Percentiles rank a stretch among this genome's conserved stretches.
These are phyloP conservation scores for Diaporthe vexans DNA, from an alignment of 2,329 filamentous ascomycete genomes.

Conservation along the genomic window DNA sequence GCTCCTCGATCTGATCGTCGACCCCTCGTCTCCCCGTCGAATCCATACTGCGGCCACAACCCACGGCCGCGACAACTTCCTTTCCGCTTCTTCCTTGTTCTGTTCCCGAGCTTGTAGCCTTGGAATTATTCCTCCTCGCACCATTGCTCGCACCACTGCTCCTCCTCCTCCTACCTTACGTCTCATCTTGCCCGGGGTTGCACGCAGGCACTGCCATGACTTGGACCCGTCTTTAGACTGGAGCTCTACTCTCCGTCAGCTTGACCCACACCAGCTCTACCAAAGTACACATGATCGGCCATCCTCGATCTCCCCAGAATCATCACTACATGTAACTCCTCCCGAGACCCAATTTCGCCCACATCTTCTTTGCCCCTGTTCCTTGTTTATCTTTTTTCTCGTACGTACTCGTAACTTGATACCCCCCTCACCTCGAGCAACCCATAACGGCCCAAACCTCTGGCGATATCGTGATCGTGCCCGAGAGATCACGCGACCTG, in stretches of 20 bases:
- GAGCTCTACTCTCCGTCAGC: conserved; percentile 28
- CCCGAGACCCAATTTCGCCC: conserved; percentile 23
- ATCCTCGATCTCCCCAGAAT: conserved; percentile 7
- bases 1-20: neutral
- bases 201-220: conserved; percentile 23
- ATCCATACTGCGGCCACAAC: neutral
- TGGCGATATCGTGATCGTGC: conserved; percentile 10
- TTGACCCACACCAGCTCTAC: conserved; percentile 35
- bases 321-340: conserved; percentile 22
- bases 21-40: neutral
- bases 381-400: conserved; percentile 33
- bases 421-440: conserved; percentile 10
- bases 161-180: neutral
- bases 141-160: neutral
- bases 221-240: conserved; percentile 2
- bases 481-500: conserved; percentile 30
- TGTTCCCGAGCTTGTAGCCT: neutral
- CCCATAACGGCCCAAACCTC: conserved; percentile 19
- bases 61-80: conserved; percentile 26
- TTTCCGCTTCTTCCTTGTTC: neutral
- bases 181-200: neutral
- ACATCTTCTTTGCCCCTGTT: conserved; percentile 19
- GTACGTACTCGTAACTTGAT: conserved; percentile 29
- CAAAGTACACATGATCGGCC: conserved; percentile 17
- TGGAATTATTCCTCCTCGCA: neutral